These are phyloP conservation scores for Hypoxylon sp. DNA, from an alignment of 2,329 filamentous ascomycete genomes.

Conservation along the genomic window DNA sequence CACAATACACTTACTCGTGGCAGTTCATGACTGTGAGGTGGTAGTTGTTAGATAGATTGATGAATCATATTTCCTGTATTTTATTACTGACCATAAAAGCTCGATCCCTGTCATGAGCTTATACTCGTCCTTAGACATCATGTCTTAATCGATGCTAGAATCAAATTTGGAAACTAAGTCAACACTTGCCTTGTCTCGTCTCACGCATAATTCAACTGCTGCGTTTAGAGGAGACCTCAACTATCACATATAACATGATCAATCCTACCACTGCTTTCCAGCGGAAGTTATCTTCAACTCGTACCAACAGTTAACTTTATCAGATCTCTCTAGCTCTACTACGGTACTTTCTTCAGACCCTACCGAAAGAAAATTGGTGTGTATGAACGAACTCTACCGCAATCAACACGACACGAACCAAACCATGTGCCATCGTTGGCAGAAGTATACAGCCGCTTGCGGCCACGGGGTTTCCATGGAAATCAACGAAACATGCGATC, in stretches of 20 bases:
- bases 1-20: no score
- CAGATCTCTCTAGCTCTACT: no score
- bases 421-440: background rate
- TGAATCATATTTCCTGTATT: no score
- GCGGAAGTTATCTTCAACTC: background rate
- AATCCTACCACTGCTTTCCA: background rate
- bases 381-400: background rate
- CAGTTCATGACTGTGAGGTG: no score
- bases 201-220: background rate
- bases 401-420: background rate
- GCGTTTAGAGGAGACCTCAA: background rate
- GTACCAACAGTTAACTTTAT: background rate
- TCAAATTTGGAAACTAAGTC: background rate
- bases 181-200: background rate
- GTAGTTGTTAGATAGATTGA: no score
- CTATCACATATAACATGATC: background rate
- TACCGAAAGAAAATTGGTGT: background rate
- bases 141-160: background rate
- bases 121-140: background rate
- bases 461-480: background rate
- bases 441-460: background rate
- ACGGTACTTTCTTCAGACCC: background rate
- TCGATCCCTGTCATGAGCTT: background rate
- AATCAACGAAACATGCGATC: background rate
- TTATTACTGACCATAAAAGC: background rate